Base-by-base conservation (phyloP, 768 basidiomycete genomes). In the Lentinula guzmanii region DNA sequence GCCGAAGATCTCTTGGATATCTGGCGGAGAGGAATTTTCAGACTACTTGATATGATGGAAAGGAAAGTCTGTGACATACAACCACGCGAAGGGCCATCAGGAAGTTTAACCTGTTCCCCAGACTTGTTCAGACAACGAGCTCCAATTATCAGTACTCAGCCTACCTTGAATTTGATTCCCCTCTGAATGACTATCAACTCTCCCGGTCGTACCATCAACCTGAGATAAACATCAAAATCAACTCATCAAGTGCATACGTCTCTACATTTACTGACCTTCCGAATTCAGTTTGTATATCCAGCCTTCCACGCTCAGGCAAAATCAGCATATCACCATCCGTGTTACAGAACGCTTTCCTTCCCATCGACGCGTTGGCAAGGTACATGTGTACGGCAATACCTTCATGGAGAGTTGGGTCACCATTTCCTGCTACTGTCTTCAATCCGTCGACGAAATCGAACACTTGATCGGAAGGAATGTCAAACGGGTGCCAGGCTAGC, bases 281-380 rank as follows among this genome's bases (percentile, higher is more conserved):
- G 63, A 85, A 81, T 70, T 89, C 86, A 2, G 86, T 87, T 70
- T 86, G 86, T 45, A 89, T 80, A 67, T 88, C 86, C 63, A 89
- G 71, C 11, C 85, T 76, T 5, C 87, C 86, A 66, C 82, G 77
- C 68, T 87, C 82, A 8, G 86, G 86, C 16, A 87, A 72, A 66
- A 89, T 83, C 67, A 87, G 71, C 76, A 87, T 81, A 70, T 88
- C 86, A 6, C 86, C 86, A 64, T 87, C 86, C 51, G 76, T 83
- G 67, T 85, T 83, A 63, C 78, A 79, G 70, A 86, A 86, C 2
- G 86, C 86, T 65, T 74, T 78, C 59, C 80, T 83, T 41, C 73
- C 79, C 86, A 87, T 87, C 4, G 83, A 82, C 43, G 74, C 65
- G 67, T 85, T 86, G 28, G 83, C 82, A 2, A 79, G 73, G 68